Base-by-base conservation (phyloP, 495 filamentous ascomycete genomes). In the Xylaria scruposa region DNA sequence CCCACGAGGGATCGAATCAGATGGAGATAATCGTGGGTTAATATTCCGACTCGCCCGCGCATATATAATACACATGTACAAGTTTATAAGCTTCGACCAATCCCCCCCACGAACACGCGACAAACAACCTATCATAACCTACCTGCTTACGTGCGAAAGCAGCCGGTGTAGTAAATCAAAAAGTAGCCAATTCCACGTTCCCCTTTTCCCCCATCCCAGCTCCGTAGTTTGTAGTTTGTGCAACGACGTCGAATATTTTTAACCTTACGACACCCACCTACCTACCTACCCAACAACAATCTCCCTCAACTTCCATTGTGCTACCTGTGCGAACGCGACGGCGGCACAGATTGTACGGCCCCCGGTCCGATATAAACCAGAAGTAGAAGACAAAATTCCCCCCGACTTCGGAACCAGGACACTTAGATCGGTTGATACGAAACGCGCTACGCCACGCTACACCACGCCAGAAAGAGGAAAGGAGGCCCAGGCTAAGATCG, bases 31-130 rank as follows among this genome's bases (percentile, higher is more conserved):
- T 56, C 53, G 26, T 24, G 24, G 29, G 31, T 56, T 31, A 17
- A 56, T 15, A 31, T 56, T 31, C 53, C 53, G 10, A 31, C 53
- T 12, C 24, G 7, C 7, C 26, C 53, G 26, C 53, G 6, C 7
- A 1, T 29, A 31, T 12, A 29, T 17, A 56, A 36, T 36, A 36
- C 7, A 38, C 6, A 38, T 38, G 8, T 38, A 38, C 36, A 51
- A 8, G 3, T 51, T 51, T 51, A 51, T 51, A 51, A 51, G 21
- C 0, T 2, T 19, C 58, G 38, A 38, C 58, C 31, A 60, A 60
- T 36, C 58, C 58, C 58, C 29, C 58, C 58, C 58, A 60, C 58
- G 54, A 59, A 59, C 54, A 59, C 17, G 29, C 54, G 36, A 13
- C 54, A 59, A 59, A 59, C 54, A 36, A n/a, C 54, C 54, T 59